A percentile compares a stretch with the other conserved stretches of the same genome.
These are phyloP conservation scores for Globisporangium carolinianum DNA, from an alignment of 352 stramenopile species.

Conservation along the genomic window DNA sequence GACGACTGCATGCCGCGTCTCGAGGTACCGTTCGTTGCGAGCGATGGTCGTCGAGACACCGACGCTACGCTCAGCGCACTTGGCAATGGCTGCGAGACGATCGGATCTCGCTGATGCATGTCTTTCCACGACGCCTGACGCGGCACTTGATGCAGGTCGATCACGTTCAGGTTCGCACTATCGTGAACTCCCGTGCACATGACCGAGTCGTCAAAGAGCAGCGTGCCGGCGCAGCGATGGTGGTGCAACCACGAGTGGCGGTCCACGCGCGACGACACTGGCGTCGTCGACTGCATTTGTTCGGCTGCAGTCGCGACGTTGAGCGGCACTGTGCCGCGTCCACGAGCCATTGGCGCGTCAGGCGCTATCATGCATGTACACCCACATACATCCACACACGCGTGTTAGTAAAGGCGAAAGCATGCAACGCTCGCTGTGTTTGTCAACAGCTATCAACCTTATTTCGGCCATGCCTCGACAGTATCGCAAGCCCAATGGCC, in stretches of 20 bases:
- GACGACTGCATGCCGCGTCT: background rate
- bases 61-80: background rate
- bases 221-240: constrained; percentile 36
- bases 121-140: constrained; percentile 1
- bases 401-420: background rate
- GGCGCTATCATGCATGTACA: background rate
- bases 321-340: constrained; percentile 7
- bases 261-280: background rate
- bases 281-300: constrained; percentile 9
- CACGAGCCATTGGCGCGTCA: background rate
- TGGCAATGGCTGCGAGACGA: background rate
- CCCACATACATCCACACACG: background rate
- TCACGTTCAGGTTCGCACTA: constrained; percentile 30
- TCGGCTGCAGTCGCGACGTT: constrained; percentile 26
- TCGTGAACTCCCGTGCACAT: constrained; percentile 43
- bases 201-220: constrained; percentile 46
- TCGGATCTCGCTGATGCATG: background rate
- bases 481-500: background rate
- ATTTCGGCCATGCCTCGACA: background rate
- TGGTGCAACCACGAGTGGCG: constrained; percentile 47
- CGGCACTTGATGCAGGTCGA: constrained; percentile 40
- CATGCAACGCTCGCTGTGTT: too few species aligned
- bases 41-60: background rate
- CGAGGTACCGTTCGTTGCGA: too few species aligned
- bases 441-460: too few species aligned